Percentiles rank a stretch among this genome's conserved stretches.
These are phyloP conservation scores for Tricholoma bakamatsutake DNA, from an alignment of 768 basidiomycete species.

Conservation along the genomic window DNA sequence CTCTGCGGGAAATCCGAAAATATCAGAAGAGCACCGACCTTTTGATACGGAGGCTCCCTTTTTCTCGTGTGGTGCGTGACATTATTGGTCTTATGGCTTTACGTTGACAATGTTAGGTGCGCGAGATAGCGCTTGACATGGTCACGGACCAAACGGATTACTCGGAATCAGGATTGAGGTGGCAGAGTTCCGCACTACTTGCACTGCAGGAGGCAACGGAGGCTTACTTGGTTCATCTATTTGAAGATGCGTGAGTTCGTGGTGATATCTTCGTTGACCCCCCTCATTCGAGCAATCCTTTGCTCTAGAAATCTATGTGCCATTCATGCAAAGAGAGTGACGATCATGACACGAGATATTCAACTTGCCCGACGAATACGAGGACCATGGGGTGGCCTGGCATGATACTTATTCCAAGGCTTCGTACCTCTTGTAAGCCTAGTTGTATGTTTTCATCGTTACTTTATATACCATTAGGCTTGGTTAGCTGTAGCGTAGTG, in stretches of 20 bases:
- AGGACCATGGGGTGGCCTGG: slow-evolving; percentile 79
- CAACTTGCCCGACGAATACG: slow-evolving; percentile 94
- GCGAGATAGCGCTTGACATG: slow-evolving; percentile 92
- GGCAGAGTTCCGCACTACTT: slow-evolving; percentile 93
- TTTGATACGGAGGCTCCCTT: slow-evolving; percentile 81
- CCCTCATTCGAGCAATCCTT: slow-evolving; percentile 5
- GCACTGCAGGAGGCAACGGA: slow-evolving; percentile 97
- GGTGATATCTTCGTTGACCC: neutral
- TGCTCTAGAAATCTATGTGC: slow-evolving; percentile 82
- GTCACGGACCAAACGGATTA: slow-evolving; percentile 68
- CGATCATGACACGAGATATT: slow-evolving; percentile 96
- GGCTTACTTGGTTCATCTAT: slow-evolving; percentile 90
- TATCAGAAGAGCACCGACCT: slow-evolving; percentile 94
- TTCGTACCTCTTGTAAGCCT: slow-evolving; percentile 4
- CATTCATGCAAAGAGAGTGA: slow-evolving; percentile 96
- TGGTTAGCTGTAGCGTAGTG: slow-evolving; percentile 8
- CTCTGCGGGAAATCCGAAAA: slow-evolving; percentile 86
- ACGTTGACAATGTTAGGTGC: slow-evolving; percentile 55
- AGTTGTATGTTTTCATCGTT: slow-evolving; percentile 10
- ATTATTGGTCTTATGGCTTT: neutral
- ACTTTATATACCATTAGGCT: slow-evolving; percentile 9
- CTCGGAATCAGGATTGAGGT: slow-evolving; percentile 60
- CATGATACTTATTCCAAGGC: slow-evolving; percentile 25
- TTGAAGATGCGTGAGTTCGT: slow-evolving; percentile 91
- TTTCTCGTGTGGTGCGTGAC: slow-evolving; percentile 78